Evolutionary conservation across 768 basidiomycete species (phyloP), one percentile per base, ranked within the genome.

Genomic region (Mrakia gelida): DNA sequence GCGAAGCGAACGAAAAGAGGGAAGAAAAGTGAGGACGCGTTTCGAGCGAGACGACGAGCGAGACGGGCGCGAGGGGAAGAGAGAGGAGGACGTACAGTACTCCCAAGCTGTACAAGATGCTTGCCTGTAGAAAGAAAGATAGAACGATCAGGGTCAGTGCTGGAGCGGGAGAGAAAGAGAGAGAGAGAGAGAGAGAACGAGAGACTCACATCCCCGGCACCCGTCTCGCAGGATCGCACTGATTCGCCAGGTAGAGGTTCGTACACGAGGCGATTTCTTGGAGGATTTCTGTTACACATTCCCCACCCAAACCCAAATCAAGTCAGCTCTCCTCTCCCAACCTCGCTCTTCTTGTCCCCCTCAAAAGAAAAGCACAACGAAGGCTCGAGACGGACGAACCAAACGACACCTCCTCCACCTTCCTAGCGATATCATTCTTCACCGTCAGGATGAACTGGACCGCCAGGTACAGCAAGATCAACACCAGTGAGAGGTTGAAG

Each of bases 211-310:
- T 92, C 21, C 92, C 93, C 45, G 96, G 97, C 18, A 96, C 88
- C 45, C 92, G 88, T 80, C 88, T 90, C 28, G 83, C 83, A 0
- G 86, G 86, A 61, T 89, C 90, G 84, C 96, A 98, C 30, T 91
- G 87, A 84, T 97, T 98, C 79, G 90, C 89, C 83, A 90, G 90
- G 87, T 91, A 92, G 76, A 91, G 88, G 30, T 90, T 85, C 5
- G 92, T 88, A 85, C 96, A 99, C 83, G 91, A 88, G 65, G 92
- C 88, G 80, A 98, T 98, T 83, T 97, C 95, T 84, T 95, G 92
- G 59, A 96, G 89, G 78, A 97, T 91, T 81, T 96, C 95, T n/a
- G n/a, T n/a, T n/a, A n/a, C n/a, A n/a, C n/a, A n/a, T n/a, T n/a
- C n/a, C n/a, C n/a, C n/a, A n/a, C n/a, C n/a, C n/a, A n/a, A n/a